These are phyloP conservation scores for Candolleomyces eurysporus DNA, from an alignment of 768 basidiomycete species.

Conservation along the genomic window DNA sequence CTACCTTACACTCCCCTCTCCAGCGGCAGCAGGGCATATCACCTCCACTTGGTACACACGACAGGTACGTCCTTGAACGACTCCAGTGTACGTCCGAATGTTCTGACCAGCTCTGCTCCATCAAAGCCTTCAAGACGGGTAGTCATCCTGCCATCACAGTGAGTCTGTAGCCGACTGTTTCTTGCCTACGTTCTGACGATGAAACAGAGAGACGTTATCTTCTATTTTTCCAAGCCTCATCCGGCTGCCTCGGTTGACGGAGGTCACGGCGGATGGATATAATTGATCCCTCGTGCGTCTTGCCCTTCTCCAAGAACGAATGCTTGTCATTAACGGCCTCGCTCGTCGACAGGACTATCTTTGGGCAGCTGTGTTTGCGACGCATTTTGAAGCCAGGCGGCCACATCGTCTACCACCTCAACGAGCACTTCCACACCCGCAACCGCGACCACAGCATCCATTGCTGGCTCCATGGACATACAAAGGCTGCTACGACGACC, in stretches of 20 bases:
- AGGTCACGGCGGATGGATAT: conserved; percentile 44
- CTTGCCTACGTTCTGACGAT: neutral
- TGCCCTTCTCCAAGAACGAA: conserved; percentile 7
- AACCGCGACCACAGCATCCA: conserved; percentile 9
- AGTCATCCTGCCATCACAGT: conserved; percentile 55
- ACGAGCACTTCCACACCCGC: conserved; percentile 16
- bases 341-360: conserved; percentile 45
- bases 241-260: conserved; percentile 42
- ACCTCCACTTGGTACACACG: no score
- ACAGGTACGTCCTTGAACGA: no score
- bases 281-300: conserved; percentile 48
- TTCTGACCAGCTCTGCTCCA: no score
- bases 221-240: conserved; percentile 67
- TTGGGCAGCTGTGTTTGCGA: conserved; percentile 65
- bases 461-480: conserved; percentile 18
- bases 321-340: neutral
- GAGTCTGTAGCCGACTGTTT: no score
- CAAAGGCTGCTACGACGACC: conserved; percentile 20
- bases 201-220: conserved; percentile 42
- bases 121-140: conserved; percentile 63
- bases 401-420: neutral
- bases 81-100: no score
- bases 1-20: no score
- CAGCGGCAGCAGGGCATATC: no score
- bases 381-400: conserved; percentile 46